Percentiles rank a stretch among this genome's conserved stretches.
Evolutionary conservation across 768 basidiomycete species (phyloP).

Genomic region (Mycena galopus): DNA sequence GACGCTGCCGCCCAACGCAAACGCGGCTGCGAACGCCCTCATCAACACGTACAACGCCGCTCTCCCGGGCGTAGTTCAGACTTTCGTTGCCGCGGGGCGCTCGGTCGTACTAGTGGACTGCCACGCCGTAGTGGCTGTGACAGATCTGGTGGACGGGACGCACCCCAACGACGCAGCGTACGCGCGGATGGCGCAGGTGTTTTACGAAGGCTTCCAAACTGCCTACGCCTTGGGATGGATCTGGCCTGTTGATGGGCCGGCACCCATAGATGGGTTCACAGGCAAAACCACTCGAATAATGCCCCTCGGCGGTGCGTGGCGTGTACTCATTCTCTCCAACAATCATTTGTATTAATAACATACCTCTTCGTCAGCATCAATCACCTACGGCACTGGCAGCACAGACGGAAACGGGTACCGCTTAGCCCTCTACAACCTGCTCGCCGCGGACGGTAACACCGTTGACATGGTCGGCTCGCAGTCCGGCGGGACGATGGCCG

Average conservation of each 20-base stretch:
- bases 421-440: conserved; percentile 25
- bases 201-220: conserved; percentile 6
- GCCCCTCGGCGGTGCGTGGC: not conserved
- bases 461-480: conserved; percentile 24
- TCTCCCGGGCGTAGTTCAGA: conserved; percentile 7
- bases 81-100: not conserved
- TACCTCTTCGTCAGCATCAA: not conserved
- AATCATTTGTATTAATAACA: no score
- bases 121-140: conserved; percentile 11
- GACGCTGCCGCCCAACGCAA: conserved; percentile 14
- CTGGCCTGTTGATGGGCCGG: conserved; percentile 7
- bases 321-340: no score
- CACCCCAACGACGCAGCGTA: conserved; percentile 22
- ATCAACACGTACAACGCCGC: conserved; percentile 23
- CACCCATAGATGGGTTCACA: not conserved
- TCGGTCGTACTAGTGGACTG: conserved; percentile 12
- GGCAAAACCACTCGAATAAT: not conserved
- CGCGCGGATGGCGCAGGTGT: conserved; percentile 15
- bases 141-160: conserved; percentile 21
- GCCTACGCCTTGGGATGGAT: conserved; percentile 14
- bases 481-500: not conserved
- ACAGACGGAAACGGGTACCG: conserved; percentile 23
- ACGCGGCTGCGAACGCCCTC: not conserved
- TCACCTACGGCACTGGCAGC: conserved; percentile 8
- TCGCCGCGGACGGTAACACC: conserved; percentile 24